Conservation (phyloP, 225 moss, liverwort and hornwort species). For the Takakia lepidozioides region DNA sequence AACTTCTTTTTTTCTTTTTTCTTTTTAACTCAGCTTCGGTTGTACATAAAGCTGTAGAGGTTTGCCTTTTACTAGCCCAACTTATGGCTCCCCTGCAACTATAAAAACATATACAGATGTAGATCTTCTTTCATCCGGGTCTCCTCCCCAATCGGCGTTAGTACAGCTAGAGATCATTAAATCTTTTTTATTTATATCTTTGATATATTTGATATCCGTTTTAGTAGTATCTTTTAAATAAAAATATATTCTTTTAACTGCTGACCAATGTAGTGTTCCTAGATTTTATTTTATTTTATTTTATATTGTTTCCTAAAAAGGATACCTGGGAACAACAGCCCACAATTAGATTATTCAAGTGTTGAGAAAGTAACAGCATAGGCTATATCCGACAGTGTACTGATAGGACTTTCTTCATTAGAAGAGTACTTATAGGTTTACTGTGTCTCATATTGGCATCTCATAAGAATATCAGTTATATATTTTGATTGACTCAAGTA, state of each 20-base stretch:
- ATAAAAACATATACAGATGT: neutral
- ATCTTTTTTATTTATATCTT: neutral
- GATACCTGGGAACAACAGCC: too few species aligned
- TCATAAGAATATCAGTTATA: slow-evolving; percentile 1
- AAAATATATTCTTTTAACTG: too few species aligned
- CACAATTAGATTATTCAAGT: neutral
- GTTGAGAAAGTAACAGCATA: slow-evolving; percentile 1
- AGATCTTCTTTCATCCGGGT: neutral
- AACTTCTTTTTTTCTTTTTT: too few species aligned
- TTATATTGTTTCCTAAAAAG: too few species aligned
- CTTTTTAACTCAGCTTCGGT: neutral
- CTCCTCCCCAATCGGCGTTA: neutral
- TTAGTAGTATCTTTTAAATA: too few species aligned
- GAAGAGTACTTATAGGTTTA: neutral
- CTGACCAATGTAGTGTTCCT: neutral
- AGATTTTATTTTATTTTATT: too few species aligned
- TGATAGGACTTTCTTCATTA: neutral
- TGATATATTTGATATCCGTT: too few species aligned
- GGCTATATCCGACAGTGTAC: neutral
- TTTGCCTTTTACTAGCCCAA: slow-evolving; percentile 1
- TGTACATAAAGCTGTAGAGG: neutral
- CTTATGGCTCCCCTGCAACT: neutral
- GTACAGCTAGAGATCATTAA: neutral
- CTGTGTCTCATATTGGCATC: neutral
- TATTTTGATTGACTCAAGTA: neutral